These are phyloP conservation scores for Phanerochaete sordida DNA, from an alignment of 768 basidiomycete genomes.

Conservation along the genomic window DNA sequence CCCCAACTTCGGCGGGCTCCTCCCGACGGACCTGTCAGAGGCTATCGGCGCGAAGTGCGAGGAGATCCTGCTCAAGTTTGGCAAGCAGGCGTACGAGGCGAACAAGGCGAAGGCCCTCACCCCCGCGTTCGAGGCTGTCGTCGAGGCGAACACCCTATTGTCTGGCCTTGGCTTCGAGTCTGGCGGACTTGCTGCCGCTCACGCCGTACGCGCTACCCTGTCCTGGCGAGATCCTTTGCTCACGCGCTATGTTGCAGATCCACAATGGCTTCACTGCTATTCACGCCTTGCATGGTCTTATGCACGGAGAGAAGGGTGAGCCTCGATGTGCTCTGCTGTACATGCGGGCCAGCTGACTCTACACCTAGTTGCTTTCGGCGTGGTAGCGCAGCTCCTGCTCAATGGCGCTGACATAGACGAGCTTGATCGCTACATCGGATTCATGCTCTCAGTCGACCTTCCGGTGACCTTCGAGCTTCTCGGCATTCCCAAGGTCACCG, in stretches of 20 bases:
- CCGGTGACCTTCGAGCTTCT: constrained; percentile 27
- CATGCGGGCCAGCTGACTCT: background rate
- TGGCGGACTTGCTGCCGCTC: constrained; percentile 28
- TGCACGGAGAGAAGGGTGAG: constrained; percentile 29
- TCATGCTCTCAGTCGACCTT: constrained; percentile 28
- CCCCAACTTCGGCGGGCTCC: constrained; percentile 27
- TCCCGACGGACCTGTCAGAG: constrained; percentile 26
- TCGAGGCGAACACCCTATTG: constrained; percentile 29
- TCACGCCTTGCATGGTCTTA: constrained; percentile 20
- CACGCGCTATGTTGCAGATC: constrained; percentile 17
- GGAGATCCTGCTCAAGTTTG: constrained; percentile 30
- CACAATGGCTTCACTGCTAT: constrained; percentile 30
- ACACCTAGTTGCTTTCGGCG: constrained; percentile 26
- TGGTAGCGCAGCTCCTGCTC: constrained; percentile 27
- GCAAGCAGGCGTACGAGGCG: constrained; percentile 28
- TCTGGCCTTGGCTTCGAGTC: constrained; percentile 30
- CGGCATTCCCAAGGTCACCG: constrained; percentile 25
- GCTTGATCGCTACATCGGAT: constrained; percentile 27
- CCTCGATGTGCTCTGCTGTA: background rate
- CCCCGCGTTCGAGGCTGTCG: constrained; percentile 29
- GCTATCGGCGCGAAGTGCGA: constrained; percentile 29
- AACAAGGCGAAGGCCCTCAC: constrained; percentile 26
- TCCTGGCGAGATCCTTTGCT: background rate
- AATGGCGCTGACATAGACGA: constrained; percentile 20
- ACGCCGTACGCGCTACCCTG: constrained; percentile 22